phyloP scores from a whole-genome alignment of 139 green algal genomes.

The Coccomyxa sp. region DNA sequence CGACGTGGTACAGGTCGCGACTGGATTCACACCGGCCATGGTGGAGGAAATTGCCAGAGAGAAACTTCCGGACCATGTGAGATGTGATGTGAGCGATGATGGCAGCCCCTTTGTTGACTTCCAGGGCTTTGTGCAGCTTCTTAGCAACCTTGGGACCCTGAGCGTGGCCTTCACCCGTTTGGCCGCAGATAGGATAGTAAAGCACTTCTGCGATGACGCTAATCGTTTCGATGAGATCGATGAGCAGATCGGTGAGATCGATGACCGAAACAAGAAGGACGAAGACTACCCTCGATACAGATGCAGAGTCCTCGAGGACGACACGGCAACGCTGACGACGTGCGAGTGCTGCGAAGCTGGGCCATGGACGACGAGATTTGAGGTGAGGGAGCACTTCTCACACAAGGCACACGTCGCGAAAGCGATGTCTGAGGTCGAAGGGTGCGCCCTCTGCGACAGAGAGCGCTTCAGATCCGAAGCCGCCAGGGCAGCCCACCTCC shows the following conservation, averaged over 20 bases:
- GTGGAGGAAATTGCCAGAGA: slow-evolving; percentile 1
- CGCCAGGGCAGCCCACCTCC: neutral
- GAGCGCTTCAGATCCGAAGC: neutral
- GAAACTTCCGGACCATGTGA: neutral
- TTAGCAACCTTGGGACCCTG: neutral
- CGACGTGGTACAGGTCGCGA: neutral
- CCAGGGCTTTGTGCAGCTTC: neutral
- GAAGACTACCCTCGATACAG: neutral
- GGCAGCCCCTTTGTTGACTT: neutral
- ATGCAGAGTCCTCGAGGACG: neutral
- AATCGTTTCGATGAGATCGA: too few species aligned
- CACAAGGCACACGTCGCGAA: neutral
- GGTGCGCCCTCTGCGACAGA: neutral
- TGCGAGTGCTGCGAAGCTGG: neutral
- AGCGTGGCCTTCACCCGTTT: neutral
- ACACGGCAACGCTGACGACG: neutral
- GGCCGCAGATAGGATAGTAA: neutral
- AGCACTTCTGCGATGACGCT: neutral
- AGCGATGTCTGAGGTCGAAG: neutral
- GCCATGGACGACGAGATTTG: neutral
- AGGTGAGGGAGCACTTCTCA: neutral
- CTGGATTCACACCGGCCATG: too few species aligned
- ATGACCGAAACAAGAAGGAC: slow-evolving; percentile 1
- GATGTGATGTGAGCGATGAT: slow-evolving; percentile 1
- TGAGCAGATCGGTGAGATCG: neutral